phyloP scores from a whole-genome alignment of 257 asterid species.

The Jacaranda mimosifolia region DNA sequence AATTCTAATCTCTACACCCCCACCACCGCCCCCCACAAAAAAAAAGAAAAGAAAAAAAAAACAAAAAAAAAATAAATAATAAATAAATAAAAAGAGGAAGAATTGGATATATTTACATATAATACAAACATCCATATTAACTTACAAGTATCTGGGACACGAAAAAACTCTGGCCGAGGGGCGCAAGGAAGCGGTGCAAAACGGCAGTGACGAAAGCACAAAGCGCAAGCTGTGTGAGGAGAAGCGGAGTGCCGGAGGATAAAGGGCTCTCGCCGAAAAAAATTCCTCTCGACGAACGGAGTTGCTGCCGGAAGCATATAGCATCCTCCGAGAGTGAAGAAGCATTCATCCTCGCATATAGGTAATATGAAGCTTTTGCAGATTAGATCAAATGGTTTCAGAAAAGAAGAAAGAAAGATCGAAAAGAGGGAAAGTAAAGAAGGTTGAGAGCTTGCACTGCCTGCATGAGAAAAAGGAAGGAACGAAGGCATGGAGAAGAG shows the following conservation, averaged over 20 bases:
- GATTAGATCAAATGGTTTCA: neutral
- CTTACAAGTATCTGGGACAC: slow-evolving; percentile 39
- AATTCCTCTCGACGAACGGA: slow-evolving; percentile 20
- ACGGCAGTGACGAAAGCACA: slow-evolving; percentile 28
- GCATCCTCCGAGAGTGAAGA: neutral
- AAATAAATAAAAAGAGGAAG: no score
- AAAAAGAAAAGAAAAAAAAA: neutral
- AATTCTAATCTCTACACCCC: neutral
- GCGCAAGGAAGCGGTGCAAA: slow-evolving; percentile 28
- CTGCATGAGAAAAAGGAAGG: neutral
- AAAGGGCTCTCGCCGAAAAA: slow-evolving; percentile 41
- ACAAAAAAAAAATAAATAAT: no score
- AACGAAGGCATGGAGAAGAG: slow-evolving; percentile 25
- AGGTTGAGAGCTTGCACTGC: slow-evolving; percentile 13
- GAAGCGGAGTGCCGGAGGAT: slow-evolving; percentile 24
- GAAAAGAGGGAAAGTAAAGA: neutral
- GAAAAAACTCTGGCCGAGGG: slow-evolving; percentile 39
- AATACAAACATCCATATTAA: neutral
- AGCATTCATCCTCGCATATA: slow-evolving; percentile 26
- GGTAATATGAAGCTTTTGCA: neutral
- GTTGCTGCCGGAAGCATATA: slow-evolving; percentile 9
- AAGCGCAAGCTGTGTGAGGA: slow-evolving; percentile 32
- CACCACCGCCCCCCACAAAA: no score
- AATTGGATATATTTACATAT: neutral
- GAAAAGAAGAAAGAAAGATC: neutral